Conservation (phyloP, 148 eudicot genomes). For the Hydrangea macrophylla region DNA sequence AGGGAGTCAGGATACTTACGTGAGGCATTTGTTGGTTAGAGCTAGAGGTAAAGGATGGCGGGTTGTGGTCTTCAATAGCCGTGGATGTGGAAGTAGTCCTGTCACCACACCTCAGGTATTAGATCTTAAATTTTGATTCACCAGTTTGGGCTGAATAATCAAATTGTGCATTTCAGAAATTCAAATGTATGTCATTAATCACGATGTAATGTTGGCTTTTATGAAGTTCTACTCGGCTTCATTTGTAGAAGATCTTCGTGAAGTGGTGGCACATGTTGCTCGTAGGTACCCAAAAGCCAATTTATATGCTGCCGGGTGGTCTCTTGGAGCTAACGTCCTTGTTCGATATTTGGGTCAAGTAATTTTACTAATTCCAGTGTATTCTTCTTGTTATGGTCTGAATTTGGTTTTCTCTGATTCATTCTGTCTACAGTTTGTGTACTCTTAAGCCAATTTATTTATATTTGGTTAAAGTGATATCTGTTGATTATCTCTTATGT, state of each 20-base stretch:
- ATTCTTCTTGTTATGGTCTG: not conserved
- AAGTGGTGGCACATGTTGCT: slow-evolving; percentile 74
- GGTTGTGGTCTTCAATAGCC: slow-evolving; percentile 82
- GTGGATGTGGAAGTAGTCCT: slow-evolving; percentile 88
- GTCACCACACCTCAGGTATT: slow-evolving; percentile 84
- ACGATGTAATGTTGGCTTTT: slow-evolving; percentile 12
- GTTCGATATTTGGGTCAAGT: slow-evolving; percentile 90
- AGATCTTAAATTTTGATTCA: not conserved
- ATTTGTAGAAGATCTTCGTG: slow-evolving; percentile 71
- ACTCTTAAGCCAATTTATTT: not conserved
- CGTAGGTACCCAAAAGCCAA: slow-evolving; percentile 65
- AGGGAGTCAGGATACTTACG: slow-evolving; percentile 84
- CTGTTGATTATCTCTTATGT: not conserved
- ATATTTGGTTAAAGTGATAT: not conserved
- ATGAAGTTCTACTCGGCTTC: slow-evolving; percentile 94
- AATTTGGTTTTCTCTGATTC: not conserved
- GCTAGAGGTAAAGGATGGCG: slow-evolving; percentile 81
- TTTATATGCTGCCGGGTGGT: slow-evolving; percentile 86
- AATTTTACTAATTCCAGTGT: not conserved
- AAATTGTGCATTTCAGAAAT: not conserved
- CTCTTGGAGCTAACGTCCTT: slow-evolving; percentile 92
- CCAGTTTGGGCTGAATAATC: not conserved
- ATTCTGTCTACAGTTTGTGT: not conserved
- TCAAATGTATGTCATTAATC: not conserved
- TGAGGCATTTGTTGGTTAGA: slow-evolving; percentile 77